Conservation (phyloP, 768 basidiomycete genomes). For the Hortiboletus campestris region DNA sequence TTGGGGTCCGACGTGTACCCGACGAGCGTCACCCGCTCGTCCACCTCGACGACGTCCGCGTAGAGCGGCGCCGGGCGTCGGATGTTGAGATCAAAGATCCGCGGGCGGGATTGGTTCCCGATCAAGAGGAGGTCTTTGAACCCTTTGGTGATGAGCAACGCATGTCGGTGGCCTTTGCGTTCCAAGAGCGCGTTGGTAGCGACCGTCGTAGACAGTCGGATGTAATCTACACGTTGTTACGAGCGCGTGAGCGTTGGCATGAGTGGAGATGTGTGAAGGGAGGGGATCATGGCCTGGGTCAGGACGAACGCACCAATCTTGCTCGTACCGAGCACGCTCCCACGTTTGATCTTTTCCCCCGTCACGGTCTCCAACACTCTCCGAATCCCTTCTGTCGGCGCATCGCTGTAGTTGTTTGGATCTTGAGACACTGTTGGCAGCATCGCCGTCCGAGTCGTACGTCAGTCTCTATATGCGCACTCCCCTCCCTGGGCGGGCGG, state of each 20-base stretch:
- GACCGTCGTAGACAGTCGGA: slow-evolving; percentile 90
- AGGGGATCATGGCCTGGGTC: neutral
- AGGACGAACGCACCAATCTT: slow-evolving; percentile 62
- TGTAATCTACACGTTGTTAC: slow-evolving; percentile 59
- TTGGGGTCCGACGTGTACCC: slow-evolving; percentile 91
- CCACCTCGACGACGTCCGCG: slow-evolving; percentile 58
- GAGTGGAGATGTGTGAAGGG: too few relatives aligned
- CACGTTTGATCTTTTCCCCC: slow-evolving; percentile 65
- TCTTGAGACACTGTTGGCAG: slow-evolving; percentile 76
- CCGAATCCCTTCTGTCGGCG: slow-evolving; percentile 91
- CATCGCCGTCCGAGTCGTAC: neutral
- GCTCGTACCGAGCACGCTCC: slow-evolving; percentile 63
- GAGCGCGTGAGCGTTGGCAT: neutral
- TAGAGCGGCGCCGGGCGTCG: slow-evolving; percentile 76
- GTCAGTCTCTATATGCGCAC: neutral
- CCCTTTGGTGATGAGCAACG: slow-evolving; percentile 85
- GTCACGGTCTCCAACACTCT: slow-evolving; percentile 79
- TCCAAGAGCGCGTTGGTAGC: slow-evolving; percentile 96
- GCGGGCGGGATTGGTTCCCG: slow-evolving; percentile 92
- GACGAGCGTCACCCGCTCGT: slow-evolving; percentile 92
- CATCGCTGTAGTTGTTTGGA: slow-evolving; percentile 82
- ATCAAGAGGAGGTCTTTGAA: slow-evolving; percentile 92
- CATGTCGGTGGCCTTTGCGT: slow-evolving; percentile 90
- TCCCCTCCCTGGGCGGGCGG: too few relatives aligned
- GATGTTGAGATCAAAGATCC: slow-evolving; percentile 94